phyloP scores from a whole-genome alignment of 495 filamentous ascomycete genomes.

The Chaetomidium leptoderma region DNA sequence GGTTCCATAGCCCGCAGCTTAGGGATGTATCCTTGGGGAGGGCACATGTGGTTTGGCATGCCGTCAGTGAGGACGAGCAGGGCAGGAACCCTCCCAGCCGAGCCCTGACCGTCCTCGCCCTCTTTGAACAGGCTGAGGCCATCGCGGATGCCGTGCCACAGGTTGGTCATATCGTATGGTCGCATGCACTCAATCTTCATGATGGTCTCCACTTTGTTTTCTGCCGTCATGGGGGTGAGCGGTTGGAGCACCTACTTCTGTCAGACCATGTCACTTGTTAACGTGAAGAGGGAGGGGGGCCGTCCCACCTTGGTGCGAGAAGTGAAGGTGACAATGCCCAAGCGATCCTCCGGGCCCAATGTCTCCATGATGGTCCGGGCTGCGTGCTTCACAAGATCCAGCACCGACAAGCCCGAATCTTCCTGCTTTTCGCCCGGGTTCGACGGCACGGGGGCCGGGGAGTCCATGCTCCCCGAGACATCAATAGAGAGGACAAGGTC shows the following conservation, averaged over 20 bases:
- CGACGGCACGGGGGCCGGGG: constrained; percentile 31
- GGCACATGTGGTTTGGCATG: constrained; percentile 41
- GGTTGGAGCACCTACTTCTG: constrained; percentile 33
- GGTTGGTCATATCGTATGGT: constrained; percentile 31
- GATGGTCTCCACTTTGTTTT: constrained; percentile 30
- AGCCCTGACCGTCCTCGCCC: background rate
- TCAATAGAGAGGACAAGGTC: constrained; percentile 49
- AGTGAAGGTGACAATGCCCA: constrained; percentile 46
- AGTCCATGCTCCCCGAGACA: constrained; percentile 42
- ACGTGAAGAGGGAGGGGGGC: background rate
- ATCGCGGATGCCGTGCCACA: constrained; percentile 41
- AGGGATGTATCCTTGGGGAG: constrained; percentile 35
- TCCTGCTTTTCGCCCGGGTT: constrained; percentile 27
- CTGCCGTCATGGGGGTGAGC: constrained; percentile 34
- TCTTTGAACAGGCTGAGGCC: constrained; percentile 35
- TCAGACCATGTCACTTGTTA: background rate
- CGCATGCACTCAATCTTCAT: constrained; percentile 34
- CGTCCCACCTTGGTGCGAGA: constrained; percentile 24
- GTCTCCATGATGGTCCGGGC: constrained; percentile 43
- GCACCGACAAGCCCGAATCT: constrained; percentile 34
- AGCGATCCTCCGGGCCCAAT: constrained; percentile 37
- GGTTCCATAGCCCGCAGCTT: constrained; percentile 34
- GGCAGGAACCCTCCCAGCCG: constrained; percentile 33
- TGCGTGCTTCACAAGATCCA: constrained; percentile 47
- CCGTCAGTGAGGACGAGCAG: constrained; percentile 48